Evolutionary conservation across 1,284 basidiomycete genomes (phyloP).

Genomic region (Agaricales sp.): DNA sequence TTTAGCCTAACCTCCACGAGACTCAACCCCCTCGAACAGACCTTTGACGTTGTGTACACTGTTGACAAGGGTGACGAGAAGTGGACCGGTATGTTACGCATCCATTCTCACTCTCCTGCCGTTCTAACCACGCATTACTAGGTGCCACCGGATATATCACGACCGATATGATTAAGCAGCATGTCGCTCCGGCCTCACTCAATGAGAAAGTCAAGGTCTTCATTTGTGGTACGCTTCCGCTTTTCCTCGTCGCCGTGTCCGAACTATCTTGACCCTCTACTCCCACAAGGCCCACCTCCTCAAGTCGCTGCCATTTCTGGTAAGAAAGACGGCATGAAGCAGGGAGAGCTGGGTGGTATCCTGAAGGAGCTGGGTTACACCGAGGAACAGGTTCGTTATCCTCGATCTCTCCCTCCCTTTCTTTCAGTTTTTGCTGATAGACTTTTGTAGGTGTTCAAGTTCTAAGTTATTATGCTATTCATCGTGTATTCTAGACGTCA

Average conservation of each 20-base stretch:
- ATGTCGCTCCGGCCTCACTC: slow-evolving; percentile 59
- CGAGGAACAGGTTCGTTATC: slow-evolving; percentile 56
- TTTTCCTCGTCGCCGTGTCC: slow-evolving; percentile 6
- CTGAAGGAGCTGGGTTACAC: slow-evolving; percentile 85
- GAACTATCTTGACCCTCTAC: no score
- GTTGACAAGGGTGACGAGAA: slow-evolving; percentile 67
- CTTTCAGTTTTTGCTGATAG: neutral
- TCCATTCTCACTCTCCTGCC: neutral
- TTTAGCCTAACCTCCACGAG: neutral
- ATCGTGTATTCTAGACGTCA: no score
- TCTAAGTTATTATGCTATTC: slow-evolving; percentile 1
- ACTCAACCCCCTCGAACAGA: no score
- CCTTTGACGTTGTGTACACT: slow-evolving; percentile 78
- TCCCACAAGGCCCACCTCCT: slow-evolving; percentile 75
- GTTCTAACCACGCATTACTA: slow-evolving; percentile 12
- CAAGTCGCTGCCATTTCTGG: slow-evolving; percentile 77
- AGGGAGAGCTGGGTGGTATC: slow-evolving; percentile 76
- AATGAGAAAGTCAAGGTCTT: slow-evolving; percentile 84
- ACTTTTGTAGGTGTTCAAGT: slow-evolving; percentile 4
- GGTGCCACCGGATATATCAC: slow-evolving; percentile 68
- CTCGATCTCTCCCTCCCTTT: neutral
- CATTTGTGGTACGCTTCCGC: slow-evolving; percentile 58
- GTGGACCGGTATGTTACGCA: slow-evolving; percentile 54
- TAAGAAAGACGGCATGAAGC: slow-evolving; percentile 70
- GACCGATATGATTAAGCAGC: slow-evolving; percentile 59